These are phyloP conservation scores for Madurella fahalii DNA, from an alignment of 2,329 filamentous ascomycete species.

Conservation along the genomic window DNA sequence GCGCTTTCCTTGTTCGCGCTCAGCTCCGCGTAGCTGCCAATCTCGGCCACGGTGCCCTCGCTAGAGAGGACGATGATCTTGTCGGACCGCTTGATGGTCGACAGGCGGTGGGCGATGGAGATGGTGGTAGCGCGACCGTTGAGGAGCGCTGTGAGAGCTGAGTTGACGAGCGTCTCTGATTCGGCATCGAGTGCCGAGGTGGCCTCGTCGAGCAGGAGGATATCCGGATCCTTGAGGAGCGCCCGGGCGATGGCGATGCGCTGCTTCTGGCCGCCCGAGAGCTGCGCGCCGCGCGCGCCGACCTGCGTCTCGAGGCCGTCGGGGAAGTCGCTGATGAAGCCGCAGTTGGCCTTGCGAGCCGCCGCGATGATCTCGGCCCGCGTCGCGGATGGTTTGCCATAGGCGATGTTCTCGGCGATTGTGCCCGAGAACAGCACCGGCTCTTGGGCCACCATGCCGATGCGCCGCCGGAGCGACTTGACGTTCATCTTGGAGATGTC, in stretches of 20 bases:
- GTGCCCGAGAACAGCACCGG: conserved; percentile 87
- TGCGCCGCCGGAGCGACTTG: conserved; percentile 85
- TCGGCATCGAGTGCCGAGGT: conserved; percentile 95
- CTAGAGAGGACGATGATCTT: conserved; percentile 86
- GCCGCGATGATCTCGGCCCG: conserved; percentile 79
- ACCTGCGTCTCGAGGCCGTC: conserved; percentile 93
- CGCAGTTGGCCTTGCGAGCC: conserved; percentile 88
- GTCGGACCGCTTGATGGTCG: conserved; percentile 94
- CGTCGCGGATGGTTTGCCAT: conserved; percentile 76
- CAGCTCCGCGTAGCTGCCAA: conserved; percentile 76
- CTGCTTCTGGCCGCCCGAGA: conserved; percentile 96
- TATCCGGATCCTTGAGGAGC: conserved; percentile 92
- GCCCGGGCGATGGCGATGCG: conserved; percentile 95
- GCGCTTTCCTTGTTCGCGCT: conserved; percentile 71
- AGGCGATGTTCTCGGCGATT: conserved; percentile 85
- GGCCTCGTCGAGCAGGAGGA: conserved; percentile 92
- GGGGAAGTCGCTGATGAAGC: conserved; percentile 94
- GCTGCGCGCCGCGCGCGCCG: conserved; percentile 84
- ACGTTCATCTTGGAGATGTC: conserved; percentile 86
- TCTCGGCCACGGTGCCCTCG: conserved; percentile 86
- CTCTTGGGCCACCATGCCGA: conserved; percentile 93
- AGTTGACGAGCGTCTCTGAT: conserved; percentile 93
- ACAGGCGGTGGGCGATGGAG: conserved; percentile 91
- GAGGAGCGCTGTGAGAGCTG: conserved; percentile 76
- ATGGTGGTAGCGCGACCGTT: conserved; percentile 92